A percentile compares a stretch with the other conserved stretches of the same genome.
Evolutionary conservation across 2,329 filamentous ascomycete genomes (phyloP).

Genomic region (Fusarium lyarnte): DNA sequence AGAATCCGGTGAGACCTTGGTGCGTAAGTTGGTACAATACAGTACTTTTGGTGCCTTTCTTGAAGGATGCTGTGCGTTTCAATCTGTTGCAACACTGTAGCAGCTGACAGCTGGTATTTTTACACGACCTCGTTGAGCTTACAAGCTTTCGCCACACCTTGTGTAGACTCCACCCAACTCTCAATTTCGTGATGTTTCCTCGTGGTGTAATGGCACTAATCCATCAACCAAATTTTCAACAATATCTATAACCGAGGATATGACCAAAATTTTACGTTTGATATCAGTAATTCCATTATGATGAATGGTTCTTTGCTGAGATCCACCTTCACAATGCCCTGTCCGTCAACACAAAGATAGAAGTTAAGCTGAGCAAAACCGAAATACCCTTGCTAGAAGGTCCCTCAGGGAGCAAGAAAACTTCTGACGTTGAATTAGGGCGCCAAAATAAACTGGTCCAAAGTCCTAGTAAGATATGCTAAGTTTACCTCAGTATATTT

Average conservation of each 20-base stretch:
- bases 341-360: not conserved
- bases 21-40: slow-evolving; percentile 4
- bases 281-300: not conserved
- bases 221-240: not conserved
- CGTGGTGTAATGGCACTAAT: not conserved
- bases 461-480: too few species aligned
- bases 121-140: not conserved
- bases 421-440: too few species aligned
- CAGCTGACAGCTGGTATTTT: slow-evolving; percentile 21
- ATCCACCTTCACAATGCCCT: slow-evolving; percentile 19
- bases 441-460: too few species aligned
- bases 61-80: slow-evolving; percentile 7
- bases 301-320: not conserved
- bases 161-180: not conserved
- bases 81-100: slow-evolving; percentile 3
- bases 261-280: slow-evolving; percentile 16
- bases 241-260: slow-evolving; percentile 19
- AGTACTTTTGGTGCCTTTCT: not conserved
- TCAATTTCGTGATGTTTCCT: not conserved
- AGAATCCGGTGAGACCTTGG: slow-evolving; percentile 10
- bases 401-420: not conserved
- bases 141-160: slow-evolving; percentile 28
- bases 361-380: slow-evolving; percentile 6
- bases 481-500: too few species aligned
- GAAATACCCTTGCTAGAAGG: slow-evolving; percentile 6